These are phyloP conservation scores for Davidsoniella neocaledoniae DNA, from an alignment of 2,329 filamentous ascomycete species.

Conservation along the genomic window DNA sequence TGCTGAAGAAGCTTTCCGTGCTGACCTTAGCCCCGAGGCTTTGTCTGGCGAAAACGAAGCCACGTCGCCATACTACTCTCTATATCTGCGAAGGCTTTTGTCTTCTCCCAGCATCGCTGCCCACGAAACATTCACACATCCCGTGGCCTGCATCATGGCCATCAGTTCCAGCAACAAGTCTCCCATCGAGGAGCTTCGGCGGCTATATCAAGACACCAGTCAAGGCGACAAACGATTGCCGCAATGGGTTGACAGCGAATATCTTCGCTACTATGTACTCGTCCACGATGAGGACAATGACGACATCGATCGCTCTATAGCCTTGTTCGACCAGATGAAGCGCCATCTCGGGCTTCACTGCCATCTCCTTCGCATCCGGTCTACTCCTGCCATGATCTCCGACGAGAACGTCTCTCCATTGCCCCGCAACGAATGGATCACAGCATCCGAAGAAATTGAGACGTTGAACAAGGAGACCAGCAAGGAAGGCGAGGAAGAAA, in stretches of 20 bases:
- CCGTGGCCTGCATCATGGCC: conserved; percentile 84
- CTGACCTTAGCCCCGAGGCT: conserved; percentile 21
- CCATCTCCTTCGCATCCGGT: conserved; percentile 73
- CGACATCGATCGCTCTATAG: conserved; percentile 78
- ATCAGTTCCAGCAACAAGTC: conserved; percentile 76
- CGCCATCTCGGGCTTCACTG: conserved; percentile 93
- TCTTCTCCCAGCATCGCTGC: conserved; percentile 63
- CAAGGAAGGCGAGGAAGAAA: conserved; percentile 49
- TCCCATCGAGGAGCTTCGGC: conserved; percentile 74
- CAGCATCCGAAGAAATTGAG: conserved; percentile 67
- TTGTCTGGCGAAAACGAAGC: conserved; percentile 27
- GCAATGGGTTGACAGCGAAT: conserved; percentile 78
- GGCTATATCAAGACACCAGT: conserved; percentile 71
- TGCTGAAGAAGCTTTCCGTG: conserved; percentile 40
- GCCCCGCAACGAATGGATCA: conserved; percentile 75
- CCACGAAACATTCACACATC: conserved; percentile 88
- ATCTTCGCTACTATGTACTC: conserved; percentile 86
- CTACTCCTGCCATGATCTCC: conserved; percentile 67
- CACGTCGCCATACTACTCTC: conserved; percentile 64
- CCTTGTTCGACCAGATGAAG: conserved; percentile 96
- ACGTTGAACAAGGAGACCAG: conserved; percentile 54
- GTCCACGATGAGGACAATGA: conserved; percentile 93
- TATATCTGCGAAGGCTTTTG: conserved; percentile 70
- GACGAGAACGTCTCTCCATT: conserved; percentile 81
- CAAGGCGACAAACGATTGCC: conserved; percentile 59